Conservation (phyloP, 164 flowering plant genomes). For the Hamamelis virginiana region DNA sequence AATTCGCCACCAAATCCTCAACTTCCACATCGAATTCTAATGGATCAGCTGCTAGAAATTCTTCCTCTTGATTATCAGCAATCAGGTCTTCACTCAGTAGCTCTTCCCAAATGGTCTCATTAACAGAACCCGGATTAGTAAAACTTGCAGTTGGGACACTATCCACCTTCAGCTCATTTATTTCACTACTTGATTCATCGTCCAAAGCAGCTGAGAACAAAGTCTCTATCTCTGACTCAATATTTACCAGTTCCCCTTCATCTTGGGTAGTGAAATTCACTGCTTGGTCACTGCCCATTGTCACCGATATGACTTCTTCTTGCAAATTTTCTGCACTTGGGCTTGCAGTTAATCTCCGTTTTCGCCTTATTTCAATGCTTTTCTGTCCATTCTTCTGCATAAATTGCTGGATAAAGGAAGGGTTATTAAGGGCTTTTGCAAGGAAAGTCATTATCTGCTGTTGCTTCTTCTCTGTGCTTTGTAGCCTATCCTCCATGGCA, state of each 20-base stretch:
- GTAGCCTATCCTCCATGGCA: constrained; percentile 50
- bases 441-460: constrained; percentile 69
- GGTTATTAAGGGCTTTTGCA: constrained; percentile 57
- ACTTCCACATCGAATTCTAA: constrained; percentile 37
- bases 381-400: constrained; percentile 25
- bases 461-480: constrained; percentile 54
- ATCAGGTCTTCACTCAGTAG: constrained; percentile 35
- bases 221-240: constrained; percentile 37
- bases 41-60: constrained; percentile 18
- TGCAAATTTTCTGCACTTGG: constrained; percentile 35
- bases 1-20: constrained; percentile 39
- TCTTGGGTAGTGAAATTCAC: constrained; percentile 10
- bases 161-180: constrained; percentile 12
- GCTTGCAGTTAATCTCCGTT: constrained; percentile 50
- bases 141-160: constrained; percentile 6
- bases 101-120: constrained; percentile 44
- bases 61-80: constrained; percentile 30
- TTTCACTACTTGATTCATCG: constrained; percentile 28
- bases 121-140: constrained; percentile 15
- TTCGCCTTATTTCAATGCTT: constrained; percentile 36
- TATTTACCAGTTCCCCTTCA: constrained; percentile 15
- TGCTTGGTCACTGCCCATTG: not conserved
- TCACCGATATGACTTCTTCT: constrained; percentile 16
- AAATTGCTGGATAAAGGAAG: constrained; percentile 48
- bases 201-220: constrained; percentile 32